Evolutionary conservation across 2,329 filamentous ascomycete genomes (phyloP).

Genomic region (Alternaria sp.): DNA sequence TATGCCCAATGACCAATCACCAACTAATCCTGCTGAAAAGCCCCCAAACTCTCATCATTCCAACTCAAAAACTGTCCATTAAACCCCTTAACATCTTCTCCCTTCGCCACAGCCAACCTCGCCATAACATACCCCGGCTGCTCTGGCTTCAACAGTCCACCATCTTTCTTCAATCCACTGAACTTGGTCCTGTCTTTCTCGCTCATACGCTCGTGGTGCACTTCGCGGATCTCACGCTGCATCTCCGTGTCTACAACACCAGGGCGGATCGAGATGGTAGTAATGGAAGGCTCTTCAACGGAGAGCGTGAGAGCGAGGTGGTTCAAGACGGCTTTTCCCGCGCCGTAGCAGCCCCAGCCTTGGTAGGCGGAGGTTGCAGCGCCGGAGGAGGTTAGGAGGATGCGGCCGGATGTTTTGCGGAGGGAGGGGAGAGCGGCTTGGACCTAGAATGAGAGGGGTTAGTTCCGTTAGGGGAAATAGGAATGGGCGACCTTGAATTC

Average conservation of each 20-base stretch:
- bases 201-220: conserved; percentile 68
- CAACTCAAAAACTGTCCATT: conserved; percentile 75
- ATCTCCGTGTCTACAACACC: conserved; percentile 89
- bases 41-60: conserved; percentile 38
- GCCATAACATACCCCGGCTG: conserved; percentile 88
- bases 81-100: conserved; percentile 66
- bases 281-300: conserved; percentile 78
- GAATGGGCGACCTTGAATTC: too few species aligned
- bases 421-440: conserved; percentile 74
- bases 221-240: conserved; percentile 81
- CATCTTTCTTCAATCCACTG: conserved; percentile 69
- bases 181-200: conserved; percentile 68
- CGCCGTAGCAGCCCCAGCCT: conserved; percentile 81
- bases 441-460: conserved; percentile 50
- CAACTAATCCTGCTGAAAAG: conserved; percentile 30
- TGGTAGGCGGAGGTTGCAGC: conserved; percentile 71
- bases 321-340: conserved; percentile 83
- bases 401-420: conserved; percentile 70
- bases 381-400: conserved; percentile 82
- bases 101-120: conserved; percentile 69
- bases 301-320: conserved; percentile 76
- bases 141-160: conserved; percentile 78
- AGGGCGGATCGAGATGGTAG: conserved; percentile 73
- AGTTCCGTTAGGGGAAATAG: too few species aligned
- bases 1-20: not conserved